Evolutionary conservation across 495 filamentous ascomycete species (phyloP).

Genomic region (Astrothelium subdiscretum): DNA sequence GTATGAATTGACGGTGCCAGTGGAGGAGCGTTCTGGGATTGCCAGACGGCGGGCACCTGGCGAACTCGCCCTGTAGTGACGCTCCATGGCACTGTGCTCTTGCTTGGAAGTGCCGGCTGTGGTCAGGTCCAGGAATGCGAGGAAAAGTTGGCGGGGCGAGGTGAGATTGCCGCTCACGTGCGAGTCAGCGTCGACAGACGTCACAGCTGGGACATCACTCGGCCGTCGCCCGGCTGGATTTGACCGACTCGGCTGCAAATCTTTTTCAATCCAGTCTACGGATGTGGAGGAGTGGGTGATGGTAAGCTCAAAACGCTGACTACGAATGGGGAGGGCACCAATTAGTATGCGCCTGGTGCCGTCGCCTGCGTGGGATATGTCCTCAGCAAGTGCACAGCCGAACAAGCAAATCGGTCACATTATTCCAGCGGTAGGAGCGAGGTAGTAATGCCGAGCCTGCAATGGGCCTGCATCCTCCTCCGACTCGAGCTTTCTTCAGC

Average conservation of each 20-base stretch:
- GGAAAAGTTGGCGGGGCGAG: slow-evolving; percentile 2
- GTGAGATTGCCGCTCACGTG: neutral
- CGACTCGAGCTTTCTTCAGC: neutral
- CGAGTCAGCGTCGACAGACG: neutral
- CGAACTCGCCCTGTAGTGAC: neutral
- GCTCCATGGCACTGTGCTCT: neutral
- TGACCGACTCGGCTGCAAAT: too few relatives aligned
- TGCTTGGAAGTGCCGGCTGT: neutral
- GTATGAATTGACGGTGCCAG: neutral
- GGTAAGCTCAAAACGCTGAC: too few relatives aligned
- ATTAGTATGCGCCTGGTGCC: too few relatives aligned
- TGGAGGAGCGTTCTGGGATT: slow-evolving; percentile 2
- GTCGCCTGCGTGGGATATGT: too few relatives aligned
- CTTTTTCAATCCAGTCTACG: too few relatives aligned
- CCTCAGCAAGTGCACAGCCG: too few relatives aligned
- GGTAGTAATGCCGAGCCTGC: neutral
- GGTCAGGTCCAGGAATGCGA: neutral
- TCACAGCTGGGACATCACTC: neutral
- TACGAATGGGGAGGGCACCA: too few relatives aligned
- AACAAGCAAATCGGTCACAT: too few relatives aligned
- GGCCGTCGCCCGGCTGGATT: too few relatives aligned
- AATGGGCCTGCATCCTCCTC: neutral
- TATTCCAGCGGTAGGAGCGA: neutral
- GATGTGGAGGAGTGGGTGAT: neutral
- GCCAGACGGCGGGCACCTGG: neutral